phyloP scores from a whole-genome alignment of 2,329 filamentous ascomycete species.

The Colletotrichum neosansevieriae region DNA sequence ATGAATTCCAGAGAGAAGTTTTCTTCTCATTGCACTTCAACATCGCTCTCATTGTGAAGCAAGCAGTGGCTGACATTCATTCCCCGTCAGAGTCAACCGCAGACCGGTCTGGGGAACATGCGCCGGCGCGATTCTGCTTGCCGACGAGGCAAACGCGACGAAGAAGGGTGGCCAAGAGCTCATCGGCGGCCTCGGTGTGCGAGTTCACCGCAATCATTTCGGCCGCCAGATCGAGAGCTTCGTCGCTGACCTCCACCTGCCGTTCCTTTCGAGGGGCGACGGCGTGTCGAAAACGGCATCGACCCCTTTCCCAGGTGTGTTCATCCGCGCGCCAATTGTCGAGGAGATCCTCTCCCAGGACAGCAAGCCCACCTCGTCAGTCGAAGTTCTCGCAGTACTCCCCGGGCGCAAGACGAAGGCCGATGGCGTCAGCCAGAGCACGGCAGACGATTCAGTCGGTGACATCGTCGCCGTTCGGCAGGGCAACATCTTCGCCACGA shows the following conservation, averaged over 20 bases:
- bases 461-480: conserved; percentile 91
- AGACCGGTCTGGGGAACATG: conserved; percentile 97
- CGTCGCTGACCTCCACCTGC: conserved; percentile 78
- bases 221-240: conserved; percentile 95
- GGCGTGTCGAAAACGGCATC: conserved; percentile 38
- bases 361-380: conserved; percentile 47
- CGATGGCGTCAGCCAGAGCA: conserved; percentile 51
- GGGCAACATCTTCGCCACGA: conserved; percentile 92
- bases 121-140: conserved; percentile 91
- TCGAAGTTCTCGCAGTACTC: conserved; percentile 66
- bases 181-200: conserved; percentile 90
- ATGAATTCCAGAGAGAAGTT: conserved; percentile 11
- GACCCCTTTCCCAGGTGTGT: conserved; percentile 82
- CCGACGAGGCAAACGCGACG: conserved; percentile 86
- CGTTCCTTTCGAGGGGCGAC: conserved; percentile 68
- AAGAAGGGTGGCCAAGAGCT: conserved; percentile 94
- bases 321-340: conserved; percentile 94
- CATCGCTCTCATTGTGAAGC: neutral
- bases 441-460: conserved; percentile 60
- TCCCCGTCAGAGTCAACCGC: conserved; percentile 69
- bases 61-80: conserved; percentile 9
- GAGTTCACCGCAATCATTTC: conserved; percentile 95
- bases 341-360: conserved; percentile 76
- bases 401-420: conserved; percentile 55
- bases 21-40: neutral